Base-by-base conservation (phyloP, 2,329 filamentous ascomycete species). In the Trichoderma koningiopsis region DNA sequence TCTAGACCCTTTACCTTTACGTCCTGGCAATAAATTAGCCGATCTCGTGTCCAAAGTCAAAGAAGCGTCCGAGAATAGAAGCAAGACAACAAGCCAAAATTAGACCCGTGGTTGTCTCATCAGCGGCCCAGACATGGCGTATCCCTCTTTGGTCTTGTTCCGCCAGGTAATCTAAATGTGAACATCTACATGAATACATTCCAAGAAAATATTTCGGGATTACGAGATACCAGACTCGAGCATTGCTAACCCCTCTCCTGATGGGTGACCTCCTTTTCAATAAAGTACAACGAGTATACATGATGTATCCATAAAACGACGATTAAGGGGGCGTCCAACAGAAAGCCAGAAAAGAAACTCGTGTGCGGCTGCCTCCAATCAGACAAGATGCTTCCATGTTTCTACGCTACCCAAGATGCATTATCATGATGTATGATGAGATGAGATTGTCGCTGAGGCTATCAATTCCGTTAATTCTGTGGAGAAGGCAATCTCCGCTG, bases 1-100 rank as follows among this genome's bases (percentile, higher is more conserved):
- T 65, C 65, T 69, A 61, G 62, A 61, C 61, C 67, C 68, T 67
- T 37, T 58, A 22, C 67, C 67, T 56, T 57, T 68, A 14, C 56
- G 63, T 27, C 57, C 68, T 3, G 64, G 66, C 16, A 67, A 64
- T 35, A 72, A 67, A 22, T 22, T 72, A 49, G 70, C 70, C 43
- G 67, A 70, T 27, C 68, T 72, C 27, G 69, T 71, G 37, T 69
- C 71, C 29, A 71, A 65, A 37, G n/a, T 72, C 13, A 66, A 65
- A 61, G 65, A 62, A 58, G 55, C 60, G 11, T 59, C 63, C 57
- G 57, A 59, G 43, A 57, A 67, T 59, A 69, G 33, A 29, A 60
- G 47, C 40, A 58, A 69, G 60, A 63, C 59, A 63, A 52, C 3
- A 58, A 29, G 57, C 67, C 67, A 57, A 49, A 52, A 63, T 57